Base-by-base conservation (phyloP, 2,329 filamentous ascomycete species). In the Ceratocystis diversiconidia region DNA sequence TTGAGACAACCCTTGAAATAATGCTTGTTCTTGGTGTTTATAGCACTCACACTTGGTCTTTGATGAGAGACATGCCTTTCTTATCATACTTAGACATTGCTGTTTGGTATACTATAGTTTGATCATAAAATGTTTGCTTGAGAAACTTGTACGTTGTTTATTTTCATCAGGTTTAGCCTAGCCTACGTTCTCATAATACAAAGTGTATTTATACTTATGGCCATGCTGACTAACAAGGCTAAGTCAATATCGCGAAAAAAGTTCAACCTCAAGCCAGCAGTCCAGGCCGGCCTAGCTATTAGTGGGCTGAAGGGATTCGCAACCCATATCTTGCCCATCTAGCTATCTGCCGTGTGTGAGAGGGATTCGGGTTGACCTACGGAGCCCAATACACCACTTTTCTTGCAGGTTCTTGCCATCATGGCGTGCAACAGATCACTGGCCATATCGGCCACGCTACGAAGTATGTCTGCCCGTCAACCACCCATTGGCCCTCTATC, bases 191-290 rank as follows among this genome's bases (percentile, higher is more conserved):
- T 41, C 12, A 15, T 41, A 15, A 5, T 41, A 15, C 36, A 15
- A 0, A 2, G 36, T 41, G 36, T 41, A 41, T 15, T 3, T 1
- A 64, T 41, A 67, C 59, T 64, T 66, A 44, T 68, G 61, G 61
- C 32, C 61, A 57, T 46, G 66, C 64, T 66, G 61, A 66, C 64
- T 66, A 66, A 66, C 19, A 30, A 22, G n/a, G 22, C 50, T 28
- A 15, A 15, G 8, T 64, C 43, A n/a, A 46, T 19, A 64, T 68
- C 66, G 66, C 60, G 66, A 66, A 68, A 66, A 67, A 68, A 66
- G 64, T 64, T 66, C 63, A 67, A 67, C 63, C 60, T 63, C 63
- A 65, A 32, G 41, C 30, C 55, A 30, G 10, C n/a, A 59, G 55
- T 28, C 55, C 61, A 46, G 5, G n/a, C 43, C 17, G 19, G 48